These are phyloP conservation scores for Apophysomyces sp. DNA, from an alignment of 371 early-diverging fungal genomes.

Conservation along the genomic window DNA sequence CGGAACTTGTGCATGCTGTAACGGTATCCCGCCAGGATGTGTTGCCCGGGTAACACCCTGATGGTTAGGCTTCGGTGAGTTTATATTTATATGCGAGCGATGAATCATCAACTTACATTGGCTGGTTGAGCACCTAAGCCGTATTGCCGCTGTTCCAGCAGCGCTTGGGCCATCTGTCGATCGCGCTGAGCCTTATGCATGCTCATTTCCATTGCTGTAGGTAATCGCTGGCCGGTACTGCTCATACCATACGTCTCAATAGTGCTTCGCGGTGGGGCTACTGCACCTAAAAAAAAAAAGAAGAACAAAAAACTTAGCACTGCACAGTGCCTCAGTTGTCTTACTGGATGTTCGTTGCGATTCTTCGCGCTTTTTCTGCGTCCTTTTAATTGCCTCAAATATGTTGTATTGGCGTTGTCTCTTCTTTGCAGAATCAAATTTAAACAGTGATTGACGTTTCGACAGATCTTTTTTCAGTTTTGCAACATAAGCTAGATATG, in stretches of 20 bases:
- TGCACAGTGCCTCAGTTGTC: no score
- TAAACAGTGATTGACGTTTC: slow-evolving; percentile 30
- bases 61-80: slow-evolving; percentile 2
- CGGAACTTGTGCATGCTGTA: slow-evolving; percentile 16
- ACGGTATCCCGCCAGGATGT: not conserved
- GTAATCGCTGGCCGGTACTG: slow-evolving; percentile 50
- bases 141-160: slow-evolving; percentile 68
- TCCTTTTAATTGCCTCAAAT: slow-evolving; percentile 51
- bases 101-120: slow-evolving; percentile 24
- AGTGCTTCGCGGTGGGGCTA: slow-evolving; percentile 42
- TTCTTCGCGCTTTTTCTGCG: slow-evolving; percentile 50
- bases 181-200: slow-evolving; percentile 73
- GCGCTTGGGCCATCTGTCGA: slow-evolving; percentile 63
- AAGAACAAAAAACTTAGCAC: no score
- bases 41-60: slow-evolving; percentile 16
- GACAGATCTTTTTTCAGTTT: slow-evolving; percentile 24
- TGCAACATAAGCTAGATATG: slow-evolving; percentile 21
- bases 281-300: slow-evolving; percentile 10
- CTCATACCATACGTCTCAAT: slow-evolving; percentile 47
- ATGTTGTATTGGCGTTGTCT: slow-evolving; percentile 38
- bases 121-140: slow-evolving; percentile 41
- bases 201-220: slow-evolving; percentile 73
- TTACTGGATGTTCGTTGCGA: slow-evolving; percentile 32
- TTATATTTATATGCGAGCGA: not conserved
- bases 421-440: slow-evolving; percentile 42